A percentile compares a stretch with the other conserved stretches of the same genome.
Evolutionary conservation across 2,329 filamentous ascomycete species (phyloP).

Genomic region (Cladosporium sp.): DNA sequence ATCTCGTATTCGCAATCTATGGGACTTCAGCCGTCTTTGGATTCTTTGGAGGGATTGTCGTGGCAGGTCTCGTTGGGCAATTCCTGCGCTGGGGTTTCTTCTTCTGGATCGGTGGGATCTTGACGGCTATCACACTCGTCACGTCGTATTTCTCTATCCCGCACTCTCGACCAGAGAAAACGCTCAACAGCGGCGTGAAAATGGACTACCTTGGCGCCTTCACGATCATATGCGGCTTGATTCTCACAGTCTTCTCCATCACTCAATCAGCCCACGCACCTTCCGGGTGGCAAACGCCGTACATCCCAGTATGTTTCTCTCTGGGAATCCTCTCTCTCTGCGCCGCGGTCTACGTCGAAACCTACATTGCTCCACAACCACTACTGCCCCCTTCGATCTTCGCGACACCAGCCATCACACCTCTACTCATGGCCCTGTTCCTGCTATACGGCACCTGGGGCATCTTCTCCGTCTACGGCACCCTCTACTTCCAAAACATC

Average conservation of each 20-base stretch:
- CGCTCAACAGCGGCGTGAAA: constrained; percentile 18
- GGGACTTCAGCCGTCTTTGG: constrained; percentile 52
- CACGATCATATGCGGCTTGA: constrained; percentile 60
- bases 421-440: constrained; percentile 55
- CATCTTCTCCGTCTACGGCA: constrained; percentile 63
- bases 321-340: constrained; percentile 57
- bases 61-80: constrained; percentile 54
- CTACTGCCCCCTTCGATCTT: constrained; percentile 67
- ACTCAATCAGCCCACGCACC: constrained; percentile 67
- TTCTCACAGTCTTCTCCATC: constrained; percentile 67
- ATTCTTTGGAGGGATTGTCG: constrained; percentile 58
- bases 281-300: constrained; percentile 63
- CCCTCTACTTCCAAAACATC: constrained; percentile 60
- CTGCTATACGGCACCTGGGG: constrained; percentile 64
- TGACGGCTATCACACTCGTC: constrained; percentile 42
- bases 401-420: constrained; percentile 60
- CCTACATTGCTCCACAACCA: constrained; percentile 61
- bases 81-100: constrained; percentile 59
- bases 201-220: constrained; percentile 66
- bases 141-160: constrained; percentile 47
- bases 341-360: constrained; percentile 63
- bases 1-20: constrained; percentile 32
- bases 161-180: constrained; percentile 32
- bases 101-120: constrained; percentile 59
- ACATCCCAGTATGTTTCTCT: constrained; percentile 61